These are phyloP conservation scores for Emergomyces orientalis DNA, from an alignment of 2,329 filamentous ascomycete species.

Conservation along the genomic window DNA sequence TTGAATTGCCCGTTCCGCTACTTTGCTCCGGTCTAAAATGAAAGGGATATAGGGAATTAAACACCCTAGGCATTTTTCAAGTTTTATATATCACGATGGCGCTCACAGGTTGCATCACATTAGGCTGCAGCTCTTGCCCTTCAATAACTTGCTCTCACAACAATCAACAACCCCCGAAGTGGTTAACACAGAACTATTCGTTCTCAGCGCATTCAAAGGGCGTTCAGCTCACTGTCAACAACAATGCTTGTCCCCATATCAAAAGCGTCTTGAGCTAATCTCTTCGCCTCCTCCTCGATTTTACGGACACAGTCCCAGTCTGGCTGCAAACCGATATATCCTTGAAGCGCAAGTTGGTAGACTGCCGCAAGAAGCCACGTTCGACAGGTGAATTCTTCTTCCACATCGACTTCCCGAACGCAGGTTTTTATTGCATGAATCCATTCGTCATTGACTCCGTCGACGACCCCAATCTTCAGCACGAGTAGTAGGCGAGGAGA, in stretches of 20 bases:
- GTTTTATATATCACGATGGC: background rate
- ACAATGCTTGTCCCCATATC: background rate
- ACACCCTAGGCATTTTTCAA: background rate
- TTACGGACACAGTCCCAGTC: conserved; percentile 12
- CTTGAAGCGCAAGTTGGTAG: conserved; percentile 14
- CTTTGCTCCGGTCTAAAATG: background rate
- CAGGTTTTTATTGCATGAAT: conserved; percentile 12
- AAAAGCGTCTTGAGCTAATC: conserved; percentile 5
- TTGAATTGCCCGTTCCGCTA: background rate
- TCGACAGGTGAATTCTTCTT: conserved; percentile 13
- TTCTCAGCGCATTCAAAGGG: background rate
- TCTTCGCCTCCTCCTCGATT: conserved; percentile 14
- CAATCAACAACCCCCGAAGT: background rate
- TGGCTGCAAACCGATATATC: conserved; percentile 13
- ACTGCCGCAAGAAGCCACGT: conserved; percentile 15
- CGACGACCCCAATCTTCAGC: conserved; percentile 13
- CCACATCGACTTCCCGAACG: conserved; percentile 9
- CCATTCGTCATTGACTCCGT: conserved; percentile 14
- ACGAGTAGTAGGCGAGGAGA: conserved; percentile 11
- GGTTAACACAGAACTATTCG: background rate
- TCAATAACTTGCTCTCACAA: background rate
- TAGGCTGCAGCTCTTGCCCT: background rate
- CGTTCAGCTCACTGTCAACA: background rate
- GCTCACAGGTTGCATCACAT: background rate
- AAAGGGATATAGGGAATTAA: background rate